Base-by-base conservation (phyloP, 2,329 filamentous ascomycete species). In the Westerdykella aurantiaca region DNA sequence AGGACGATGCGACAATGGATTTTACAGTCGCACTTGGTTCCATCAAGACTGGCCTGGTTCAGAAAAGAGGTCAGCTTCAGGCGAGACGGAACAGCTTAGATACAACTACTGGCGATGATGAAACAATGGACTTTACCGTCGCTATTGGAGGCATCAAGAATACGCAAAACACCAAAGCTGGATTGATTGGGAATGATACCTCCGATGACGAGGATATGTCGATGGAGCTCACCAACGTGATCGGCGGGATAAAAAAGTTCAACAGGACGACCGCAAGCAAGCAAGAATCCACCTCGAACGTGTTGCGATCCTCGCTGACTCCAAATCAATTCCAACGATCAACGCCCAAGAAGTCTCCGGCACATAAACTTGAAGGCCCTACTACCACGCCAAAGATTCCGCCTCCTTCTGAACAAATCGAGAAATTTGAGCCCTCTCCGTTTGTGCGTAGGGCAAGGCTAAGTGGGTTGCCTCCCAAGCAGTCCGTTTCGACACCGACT, bases 191-290 rank as follows among this genome's bases (percentile, higher is more conserved):
- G 7, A 18, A 35, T 35, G 39, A 41, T 9, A 16, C 35, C 4
- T 44, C 52, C 18, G 39, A 52, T 34, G 66, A 68, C 60, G 68
- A 69, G 63, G 76, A 71, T 62, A 68, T 76, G 21, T 73, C 72
- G n/a, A 76, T 76, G 73, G 73, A 76, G 41, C 66, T 76, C 25
- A 76, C 73, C 1, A 69, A 69, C n/a, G 69, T 71, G 6, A 57
- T 76, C 37, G 73, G 72, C 5, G 70, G 69, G 31, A 73, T 75
- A 43, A 66, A 58, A 45, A 53, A 51, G 29, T 21, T 49, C 17
- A 51, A 41, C 5, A 47, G 47, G n/a, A 4, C 22, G 50, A 18
- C 38, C 41, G n/a, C 42, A 45, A 18, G 18, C 42, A 57, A 57
- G 34, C 52, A 48, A 21, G 50, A 52, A 6, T 61, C 56, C 25